phyloP scores from a whole-genome alignment of 305 asterid genomes.

The Ruellia speciosa region DNA sequence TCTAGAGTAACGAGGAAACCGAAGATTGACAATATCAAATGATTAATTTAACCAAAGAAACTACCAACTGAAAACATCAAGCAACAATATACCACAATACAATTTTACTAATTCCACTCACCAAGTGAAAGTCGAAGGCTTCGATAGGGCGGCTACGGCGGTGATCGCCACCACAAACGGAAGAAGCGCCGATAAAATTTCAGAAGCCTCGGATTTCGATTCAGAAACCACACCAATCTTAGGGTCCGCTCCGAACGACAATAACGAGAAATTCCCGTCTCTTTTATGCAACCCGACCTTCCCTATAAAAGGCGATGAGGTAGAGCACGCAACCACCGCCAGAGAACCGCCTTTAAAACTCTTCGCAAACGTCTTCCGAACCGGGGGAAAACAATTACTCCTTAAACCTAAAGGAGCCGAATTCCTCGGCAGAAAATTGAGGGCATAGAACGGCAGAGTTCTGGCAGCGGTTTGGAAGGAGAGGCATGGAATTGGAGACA shows the following conservation, averaged over 20 bases:
- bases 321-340: constrained; percentile 51
- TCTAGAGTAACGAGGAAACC: too few species aligned
- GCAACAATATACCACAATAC: not conserved
- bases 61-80: not conserved
- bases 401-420: constrained; percentile 17
- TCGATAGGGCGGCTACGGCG: constrained; percentile 71
- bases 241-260: constrained; percentile 54
- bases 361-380: constrained; percentile 17
- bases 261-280: constrained; percentile 61
- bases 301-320: constrained; percentile 64
- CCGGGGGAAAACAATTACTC: constrained; percentile 12
- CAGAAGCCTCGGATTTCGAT: constrained; percentile 48
- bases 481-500: constrained; percentile 41
- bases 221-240: constrained; percentile 31
- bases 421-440: not conserved
- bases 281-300: constrained; percentile 78
- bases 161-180: constrained; percentile 86
- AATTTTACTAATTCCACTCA: constrained; percentile 21
- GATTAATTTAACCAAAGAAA: not conserved
- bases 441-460: constrained; percentile 21
- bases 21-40: too few species aligned
- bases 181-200: constrained; percentile 61
- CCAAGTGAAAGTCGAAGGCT: constrained; percentile 91
- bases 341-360: constrained; percentile 26
- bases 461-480: constrained; percentile 32